Conservation (phyloP, 225 moss, liverwort and hornwort genomes). For the Polytrichum formosum region DNA sequence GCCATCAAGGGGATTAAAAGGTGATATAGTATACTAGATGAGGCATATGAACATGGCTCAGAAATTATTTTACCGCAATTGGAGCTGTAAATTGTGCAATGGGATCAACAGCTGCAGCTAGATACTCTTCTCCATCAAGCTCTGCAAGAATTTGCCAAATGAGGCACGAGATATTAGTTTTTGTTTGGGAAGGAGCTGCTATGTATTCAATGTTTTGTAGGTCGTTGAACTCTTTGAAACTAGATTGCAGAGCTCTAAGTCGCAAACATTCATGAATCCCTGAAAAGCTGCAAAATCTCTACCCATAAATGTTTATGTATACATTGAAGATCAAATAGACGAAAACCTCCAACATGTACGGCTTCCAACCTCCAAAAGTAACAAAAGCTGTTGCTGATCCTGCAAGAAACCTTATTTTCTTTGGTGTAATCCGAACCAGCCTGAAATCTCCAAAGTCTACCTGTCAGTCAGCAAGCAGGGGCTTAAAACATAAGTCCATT, state of each 20-base stretch:
- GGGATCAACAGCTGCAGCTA: conserved; percentile 73
- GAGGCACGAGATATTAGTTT: background rate
- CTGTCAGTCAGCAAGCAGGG: conserved; percentile 36
- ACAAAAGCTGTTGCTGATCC: conserved; percentile 79
- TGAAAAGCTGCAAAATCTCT: too few species aligned
- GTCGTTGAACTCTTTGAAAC: too few species aligned
- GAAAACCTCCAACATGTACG: background rate
- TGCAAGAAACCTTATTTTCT: conserved; percentile 66
- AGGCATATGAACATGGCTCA: too few species aligned
- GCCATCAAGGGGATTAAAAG: too few species aligned
- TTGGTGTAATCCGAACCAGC: conserved; percentile 74
- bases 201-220: too few species aligned
- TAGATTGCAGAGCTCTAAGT: too few species aligned
- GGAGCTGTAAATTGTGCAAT: conserved; percentile 79
- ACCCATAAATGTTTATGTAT: too few species aligned
- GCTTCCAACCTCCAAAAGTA: conserved; percentile 57
- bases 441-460: conserved; percentile 97
- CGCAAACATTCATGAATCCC: too few species aligned
- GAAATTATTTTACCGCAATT: conserved; percentile 55
- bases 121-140: conserved; percentile 61
- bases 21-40: too few species aligned
- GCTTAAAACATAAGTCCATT: conserved; percentile 5
- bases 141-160: conserved; percentile 31
- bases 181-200: too few species aligned
- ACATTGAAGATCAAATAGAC: too few species aligned